These are phyloP conservation scores for Botryobasidium botryosum DNA, from an alignment of 768 basidiomycete genomes.

Conservation along the genomic window DNA sequence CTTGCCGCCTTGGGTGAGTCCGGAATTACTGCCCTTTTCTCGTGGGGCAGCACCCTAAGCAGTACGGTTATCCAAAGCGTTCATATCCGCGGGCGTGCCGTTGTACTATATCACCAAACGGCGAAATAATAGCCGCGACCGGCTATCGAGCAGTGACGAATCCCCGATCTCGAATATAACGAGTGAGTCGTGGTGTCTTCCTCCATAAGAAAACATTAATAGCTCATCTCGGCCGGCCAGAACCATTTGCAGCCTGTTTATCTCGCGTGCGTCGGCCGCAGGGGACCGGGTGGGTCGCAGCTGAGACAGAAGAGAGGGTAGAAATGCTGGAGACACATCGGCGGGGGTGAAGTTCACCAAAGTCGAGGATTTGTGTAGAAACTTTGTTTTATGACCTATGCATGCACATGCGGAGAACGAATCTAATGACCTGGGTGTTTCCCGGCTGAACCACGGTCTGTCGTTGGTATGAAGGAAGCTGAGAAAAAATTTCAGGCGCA, in stretches of 20 bases:
- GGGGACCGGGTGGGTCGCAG: slow-evolving; percentile 55
- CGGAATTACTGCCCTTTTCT: slow-evolving; percentile 2
- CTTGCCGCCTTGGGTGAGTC: slow-evolving; percentile 65
- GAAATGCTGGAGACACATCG: slow-evolving; percentile 45
- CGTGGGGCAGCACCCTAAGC: neutral
- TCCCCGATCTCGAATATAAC: neutral
- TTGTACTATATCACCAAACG: slow-evolving; percentile 61
- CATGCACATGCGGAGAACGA: too few species aligned
- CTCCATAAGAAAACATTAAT: neutral
- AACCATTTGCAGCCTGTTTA: neutral
- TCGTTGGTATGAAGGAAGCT: too few species aligned
- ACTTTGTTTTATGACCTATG: too few species aligned
- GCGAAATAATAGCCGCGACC: slow-evolving; percentile 3
- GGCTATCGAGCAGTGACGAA: neutral
- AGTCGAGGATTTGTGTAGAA: too few species aligned
- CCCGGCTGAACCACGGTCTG: too few species aligned
- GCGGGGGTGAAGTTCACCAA: too few species aligned
- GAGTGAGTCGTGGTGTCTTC: neutral
- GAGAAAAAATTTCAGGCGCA: too few species aligned
- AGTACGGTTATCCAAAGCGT: slow-evolving; percentile 29
- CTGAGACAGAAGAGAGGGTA: slow-evolving; percentile 53
- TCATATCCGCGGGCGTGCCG: slow-evolving; percentile 63
- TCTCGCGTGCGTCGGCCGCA: slow-evolving; percentile 12
- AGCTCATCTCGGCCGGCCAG: neutral
- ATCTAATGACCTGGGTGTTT: too few species aligned